These are phyloP conservation scores for Nigrospora oryzae DNA, from an alignment of 2,329 filamentous ascomycete genomes.

Conservation along the genomic window DNA sequence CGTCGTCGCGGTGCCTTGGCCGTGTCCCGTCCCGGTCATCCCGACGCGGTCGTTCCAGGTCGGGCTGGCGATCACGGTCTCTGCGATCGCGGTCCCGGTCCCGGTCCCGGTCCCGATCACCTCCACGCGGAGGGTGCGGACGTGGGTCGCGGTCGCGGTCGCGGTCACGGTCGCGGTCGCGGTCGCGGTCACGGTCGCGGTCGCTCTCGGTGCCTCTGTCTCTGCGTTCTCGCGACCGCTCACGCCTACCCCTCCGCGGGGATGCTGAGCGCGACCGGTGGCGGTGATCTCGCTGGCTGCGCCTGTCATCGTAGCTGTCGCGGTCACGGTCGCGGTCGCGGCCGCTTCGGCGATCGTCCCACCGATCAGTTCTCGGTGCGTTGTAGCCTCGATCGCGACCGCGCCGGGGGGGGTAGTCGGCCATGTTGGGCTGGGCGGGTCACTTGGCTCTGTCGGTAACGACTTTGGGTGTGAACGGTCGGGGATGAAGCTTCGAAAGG, in stretches of 20 bases:
- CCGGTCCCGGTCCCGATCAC: slow-evolving; percentile 21
- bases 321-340: slow-evolving; percentile 14
- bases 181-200: slow-evolving; percentile 13
- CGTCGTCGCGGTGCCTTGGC: slow-evolving; percentile 11
- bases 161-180: slow-evolving; percentile 22
- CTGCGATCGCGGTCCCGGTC: slow-evolving; percentile 12
- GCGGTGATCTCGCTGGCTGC: slow-evolving; percentile 20
- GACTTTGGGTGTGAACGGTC: too few species aligned
- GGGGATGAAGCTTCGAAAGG: too few species aligned
- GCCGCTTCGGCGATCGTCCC: slow-evolving; percentile 1
- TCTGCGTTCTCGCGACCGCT: slow-evolving; percentile 26
- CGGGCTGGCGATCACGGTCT: slow-evolving; percentile 8
- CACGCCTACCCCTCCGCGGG: slow-evolving; percentile 16
- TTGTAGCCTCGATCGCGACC: background rate
- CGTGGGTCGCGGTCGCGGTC: slow-evolving; percentile 7
- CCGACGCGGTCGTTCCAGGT: slow-evolving; percentile 3
- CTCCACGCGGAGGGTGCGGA: slow-evolving; percentile 16
- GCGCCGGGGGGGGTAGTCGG: background rate
- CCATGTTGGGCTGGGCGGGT: too few species aligned
- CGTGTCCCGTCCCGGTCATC: slow-evolving; percentile 10
- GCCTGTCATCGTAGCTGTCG: slow-evolving; percentile 16
- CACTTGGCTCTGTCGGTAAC: too few species aligned
- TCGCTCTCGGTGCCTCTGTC: slow-evolving; percentile 30
- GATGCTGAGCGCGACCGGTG: slow-evolving; percentile 16
- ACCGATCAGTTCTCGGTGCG: too few species aligned